Base-by-base conservation (phyloP, 805 yeast genomes). In the Metschnikowia vanudenii region DNA sequence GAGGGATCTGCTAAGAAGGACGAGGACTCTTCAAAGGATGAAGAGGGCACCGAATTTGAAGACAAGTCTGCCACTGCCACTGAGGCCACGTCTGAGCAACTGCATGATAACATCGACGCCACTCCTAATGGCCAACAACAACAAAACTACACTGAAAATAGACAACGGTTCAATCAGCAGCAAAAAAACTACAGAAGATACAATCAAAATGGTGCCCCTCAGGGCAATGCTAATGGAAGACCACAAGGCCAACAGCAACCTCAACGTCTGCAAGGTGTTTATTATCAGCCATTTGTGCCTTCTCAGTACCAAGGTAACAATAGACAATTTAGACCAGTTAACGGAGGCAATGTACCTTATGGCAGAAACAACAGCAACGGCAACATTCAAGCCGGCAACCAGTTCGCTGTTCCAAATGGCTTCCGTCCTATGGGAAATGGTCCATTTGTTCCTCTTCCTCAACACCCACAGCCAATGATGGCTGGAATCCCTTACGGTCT, bases 111-210 rank as follows among this genome's bases (percentile, higher is more conserved):
- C 49, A 32, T 26, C 35, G 46, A 46, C 19, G 28, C 38, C 29
- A 34, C 22, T 19, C 37, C 46, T 33, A 43, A 47, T 32, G 47
- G 41, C 40, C 46, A 46, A 37, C 49, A 33, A 34, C 47, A 51
- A 31, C 50, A 47, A 30, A 39, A 38, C 45, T 39, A 41, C 45
- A 40, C 19, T 19, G 45, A 41, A 20, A 50, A 41, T 18, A 50
- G 47, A 22, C 50, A 44, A 36, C 43, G 52, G 20, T 46, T 46
- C 45, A 46, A 50, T 41, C 48, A 45, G 46, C 60, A 49, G 45
- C 63, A 64, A 49, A 62, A 62, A 48, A 59, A 55, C 47, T 60
- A 48, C 55, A 65, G 64, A 52, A 62, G 67, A 47, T 62, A 47
- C 58, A 49, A 49, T 43, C 62, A 56, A 45, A 55, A 56, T 53